A percentile compares a stretch with the other conserved stretches of the same genome.
Evolutionary conservation across 2,329 filamentous ascomycete genomes (phyloP).

Genomic region (Venturia aucupariae): DNA sequence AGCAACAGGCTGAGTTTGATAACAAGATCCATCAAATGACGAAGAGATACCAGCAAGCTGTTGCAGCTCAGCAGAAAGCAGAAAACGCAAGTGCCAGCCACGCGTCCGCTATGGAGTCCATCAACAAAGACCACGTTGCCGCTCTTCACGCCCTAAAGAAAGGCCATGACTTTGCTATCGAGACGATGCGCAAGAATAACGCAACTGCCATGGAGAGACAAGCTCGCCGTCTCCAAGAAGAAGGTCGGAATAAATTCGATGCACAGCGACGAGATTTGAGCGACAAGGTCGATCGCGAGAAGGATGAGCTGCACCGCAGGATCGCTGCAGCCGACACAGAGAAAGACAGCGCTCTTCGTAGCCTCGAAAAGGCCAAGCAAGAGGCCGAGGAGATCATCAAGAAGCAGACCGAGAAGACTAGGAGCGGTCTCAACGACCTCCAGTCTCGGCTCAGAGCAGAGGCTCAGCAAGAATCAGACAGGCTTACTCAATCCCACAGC

Average conservation of each 20-base stretch:
- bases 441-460: slow-evolving; percentile 7
- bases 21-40: slow-evolving; percentile 11
- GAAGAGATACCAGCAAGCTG: not conserved
- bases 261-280: not conserved
- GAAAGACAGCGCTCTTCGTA: not conserved
- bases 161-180: not conserved
- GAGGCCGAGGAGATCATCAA: slow-evolving; percentile 10
- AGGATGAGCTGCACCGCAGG: slow-evolving; percentile 7
- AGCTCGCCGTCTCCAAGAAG: not conserved
- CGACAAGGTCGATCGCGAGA: slow-evolving; percentile 8
- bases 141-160: not conserved
- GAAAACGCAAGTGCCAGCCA: not conserved
- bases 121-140: not conserved
- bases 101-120: not conserved
- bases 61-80: slow-evolving; percentile 5
- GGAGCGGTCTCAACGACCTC: not conserved
- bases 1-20: slow-evolving; percentile 11
- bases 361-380: not conserved
- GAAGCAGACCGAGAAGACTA: slow-evolving; percentile 5
- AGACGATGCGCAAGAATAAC: not conserved
- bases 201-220: not conserved
- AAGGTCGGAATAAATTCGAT: slow-evolving; percentile 2
- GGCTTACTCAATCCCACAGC: not conserved
- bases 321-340: slow-evolving; percentile 7
- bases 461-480: slow-evolving; percentile 2